Conservation (phyloP, 208 protist genomes). For the Wallacemonas sp. region DNA sequence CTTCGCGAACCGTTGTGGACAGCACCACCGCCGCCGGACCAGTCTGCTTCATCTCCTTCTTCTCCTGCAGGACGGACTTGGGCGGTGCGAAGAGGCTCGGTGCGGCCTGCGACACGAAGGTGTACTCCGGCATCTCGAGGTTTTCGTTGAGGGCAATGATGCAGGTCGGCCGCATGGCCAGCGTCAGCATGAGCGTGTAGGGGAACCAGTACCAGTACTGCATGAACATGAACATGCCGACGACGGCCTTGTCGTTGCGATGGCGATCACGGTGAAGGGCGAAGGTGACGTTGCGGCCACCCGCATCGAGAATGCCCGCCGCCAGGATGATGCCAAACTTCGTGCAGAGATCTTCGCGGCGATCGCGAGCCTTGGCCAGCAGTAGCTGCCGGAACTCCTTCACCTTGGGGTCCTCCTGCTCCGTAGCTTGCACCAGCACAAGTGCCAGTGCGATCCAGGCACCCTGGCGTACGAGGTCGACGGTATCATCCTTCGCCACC, state of each 20-base stretch:
- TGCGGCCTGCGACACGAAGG: conserved; percentile 88
- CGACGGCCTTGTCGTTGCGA: conserved; percentile 93
- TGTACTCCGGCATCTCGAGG: conserved; percentile 95
- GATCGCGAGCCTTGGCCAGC: conserved; percentile 79
- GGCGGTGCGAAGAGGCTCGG: conserved; percentile 94
- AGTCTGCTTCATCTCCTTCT: conserved; percentile 79
- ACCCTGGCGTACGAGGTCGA: conserved; percentile 98
- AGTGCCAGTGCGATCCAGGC: conserved; percentile 96
- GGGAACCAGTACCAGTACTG: conserved; percentile 99
- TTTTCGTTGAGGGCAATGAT: conserved; percentile 97
- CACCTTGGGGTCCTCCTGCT: conserved; percentile 87
- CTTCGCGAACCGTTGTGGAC: conserved; percentile 86
- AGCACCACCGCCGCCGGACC: conserved; percentile 72
- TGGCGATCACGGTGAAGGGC: conserved; percentile 93
- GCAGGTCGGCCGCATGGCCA: conserved; percentile 96
- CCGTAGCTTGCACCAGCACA: conserved; percentile 95
- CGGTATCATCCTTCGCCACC: conserved; percentile 92
- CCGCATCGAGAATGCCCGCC: conserved; percentile 97
- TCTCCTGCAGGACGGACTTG: conserved; percentile 81
- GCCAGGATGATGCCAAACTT: conserved; percentile 98
- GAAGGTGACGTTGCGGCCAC: conserved; percentile 97
- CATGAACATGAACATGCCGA: conserved; percentile 97
- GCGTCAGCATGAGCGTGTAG: conserved; percentile 95
- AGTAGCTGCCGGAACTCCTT: conserved; percentile 85
- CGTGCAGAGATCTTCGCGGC: conserved; percentile 94